Base-by-base conservation (phyloP, 75 land plant genomes). In the Isoetes taiwanensis region DNA sequence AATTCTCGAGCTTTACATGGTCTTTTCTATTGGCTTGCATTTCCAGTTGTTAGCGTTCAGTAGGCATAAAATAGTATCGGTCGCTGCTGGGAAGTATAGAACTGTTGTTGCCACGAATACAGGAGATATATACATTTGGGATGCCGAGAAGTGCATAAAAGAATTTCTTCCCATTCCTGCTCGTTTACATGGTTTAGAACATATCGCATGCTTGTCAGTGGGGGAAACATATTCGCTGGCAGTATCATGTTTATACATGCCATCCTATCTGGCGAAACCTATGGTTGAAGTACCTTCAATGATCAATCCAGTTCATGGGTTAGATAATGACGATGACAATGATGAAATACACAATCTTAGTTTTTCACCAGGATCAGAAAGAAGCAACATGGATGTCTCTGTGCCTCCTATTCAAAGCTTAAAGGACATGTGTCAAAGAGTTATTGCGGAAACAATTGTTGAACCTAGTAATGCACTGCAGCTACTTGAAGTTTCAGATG, bases 81-180 rank as follows among this genome's bases (percentile, higher is more conserved):
- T 93, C 28, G 79, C 98, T 39, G 89, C 95, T 3, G 98, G 98
- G 4, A 93, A 88, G 62, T 84, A 77, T 70, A 84, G 98, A 69
- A 72, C 77, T 62, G 72, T 83, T 59, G 75, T 80, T 37, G 95
- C 74, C 31, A 77, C 98, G 43, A 39, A 53, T 21, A 68, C 81
- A 9, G 98, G 98, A 53, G 84, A 84, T 66, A 75, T 84, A 39
- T 93, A 79, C 34, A 73, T 67, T 76, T 93, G 85, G 89, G 96
- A 88, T 71, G 79, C 83, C n/a, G 85, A 91, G 42, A 77, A 67
- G 28, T 37, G 31, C 23, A 78, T 83, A 66, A 78, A 71, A 37
- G 68, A 41, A 20, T 66, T 57, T 20, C 43, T 70, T 56, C 97
- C 85, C n/a, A 48, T 68, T 71, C 68, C 72, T 21, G 67, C 74